A percentile compares a stretch with the other conserved stretches of the same genome.
These are phyloP conservation scores for Fusarium odoratissimum DNA, from an alignment of 2,329 filamentous ascomycete species.

Conservation along the genomic window DNA sequence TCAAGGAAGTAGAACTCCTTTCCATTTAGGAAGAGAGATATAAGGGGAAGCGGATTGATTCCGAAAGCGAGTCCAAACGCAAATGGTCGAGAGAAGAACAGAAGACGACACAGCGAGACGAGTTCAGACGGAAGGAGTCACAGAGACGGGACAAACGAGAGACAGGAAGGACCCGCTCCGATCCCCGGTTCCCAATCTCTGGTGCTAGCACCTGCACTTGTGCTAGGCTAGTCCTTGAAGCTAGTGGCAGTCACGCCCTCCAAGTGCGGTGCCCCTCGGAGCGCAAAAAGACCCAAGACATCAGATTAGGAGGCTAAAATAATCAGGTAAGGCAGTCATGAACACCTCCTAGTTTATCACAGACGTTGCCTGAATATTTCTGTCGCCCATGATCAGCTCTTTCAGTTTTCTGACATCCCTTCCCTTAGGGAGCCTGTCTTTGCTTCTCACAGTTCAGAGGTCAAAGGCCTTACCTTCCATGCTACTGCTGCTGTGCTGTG, in stretches of 20 bases:
- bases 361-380: background rate
- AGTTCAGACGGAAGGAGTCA: slow-evolving; percentile 33
- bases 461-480: background rate
- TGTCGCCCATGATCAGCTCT: background rate
- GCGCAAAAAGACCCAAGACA: background rate
- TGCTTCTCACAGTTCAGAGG: background rate
- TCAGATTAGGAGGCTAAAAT: background rate
- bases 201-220: slow-evolving; percentile 8
- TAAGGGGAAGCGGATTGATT: background rate
- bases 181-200: slow-evolving; percentile 28
- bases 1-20: background rate
- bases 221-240: slow-evolving; percentile 10
- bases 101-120: slow-evolving; percentile 11
- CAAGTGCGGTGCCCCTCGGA: background rate
- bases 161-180: slow-evolving; percentile 31
- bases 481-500: background rate
- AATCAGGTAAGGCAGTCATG: background rate
- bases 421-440: background rate
- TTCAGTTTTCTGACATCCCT: background rate
- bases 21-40: background rate
- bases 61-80: background rate
- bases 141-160: background rate
- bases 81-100: background rate
- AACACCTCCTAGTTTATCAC: too few species aligned
- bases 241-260: slow-evolving; percentile 35